phyloP scores from a whole-genome alignment of 1,284 basidiomycete genomes.

The Microbotryomycetes sp. region DNA sequence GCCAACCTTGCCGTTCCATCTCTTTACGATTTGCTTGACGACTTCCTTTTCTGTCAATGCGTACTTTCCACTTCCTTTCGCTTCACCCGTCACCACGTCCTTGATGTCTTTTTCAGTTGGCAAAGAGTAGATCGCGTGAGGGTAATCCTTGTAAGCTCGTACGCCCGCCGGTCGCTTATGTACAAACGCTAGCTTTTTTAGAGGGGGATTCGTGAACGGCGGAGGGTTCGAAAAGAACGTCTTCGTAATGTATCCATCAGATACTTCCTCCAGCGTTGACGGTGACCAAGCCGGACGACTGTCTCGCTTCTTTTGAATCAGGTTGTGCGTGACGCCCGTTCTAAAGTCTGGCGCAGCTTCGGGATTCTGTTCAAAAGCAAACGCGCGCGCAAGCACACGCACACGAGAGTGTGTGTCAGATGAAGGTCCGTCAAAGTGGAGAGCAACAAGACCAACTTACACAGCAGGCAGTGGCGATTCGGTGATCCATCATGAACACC shows the following conservation, averaged over 20 bases:
- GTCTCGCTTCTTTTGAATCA: slow-evolving; percentile 55
- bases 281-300: slow-evolving; percentile 62
- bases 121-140: slow-evolving; percentile 52
- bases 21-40: slow-evolving; percentile 49
- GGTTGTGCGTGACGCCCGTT: slow-evolving; percentile 66
- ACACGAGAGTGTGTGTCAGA: neutral
- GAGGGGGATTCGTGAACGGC: slow-evolving; percentile 47
- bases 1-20: slow-evolving; percentile 56
- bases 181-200: slow-evolving; percentile 33
- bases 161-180: slow-evolving; percentile 17
- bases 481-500: slow-evolving; percentile 70
- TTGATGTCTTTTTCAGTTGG: slow-evolving; percentile 63
- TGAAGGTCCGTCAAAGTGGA: slow-evolving; percentile 36
- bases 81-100: slow-evolving; percentile 52
- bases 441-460: slow-evolving; percentile 50
- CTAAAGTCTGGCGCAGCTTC: slow-evolving; percentile 63
- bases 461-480: slow-evolving; percentile 69
- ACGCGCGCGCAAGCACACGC: too few relatives aligned
- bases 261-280: slow-evolving; percentile 52
- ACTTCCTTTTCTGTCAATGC: slow-evolving; percentile 57
- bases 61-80: slow-evolving; percentile 52
- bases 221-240: slow-evolving; percentile 57
- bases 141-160: slow-evolving; percentile 41
- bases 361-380: slow-evolving; percentile 46
- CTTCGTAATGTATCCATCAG: slow-evolving; percentile 49